Evolutionary conservation across 108 stramenopile species (phyloP).

Genomic region (Aurantiochytrium sp.): DNA sequence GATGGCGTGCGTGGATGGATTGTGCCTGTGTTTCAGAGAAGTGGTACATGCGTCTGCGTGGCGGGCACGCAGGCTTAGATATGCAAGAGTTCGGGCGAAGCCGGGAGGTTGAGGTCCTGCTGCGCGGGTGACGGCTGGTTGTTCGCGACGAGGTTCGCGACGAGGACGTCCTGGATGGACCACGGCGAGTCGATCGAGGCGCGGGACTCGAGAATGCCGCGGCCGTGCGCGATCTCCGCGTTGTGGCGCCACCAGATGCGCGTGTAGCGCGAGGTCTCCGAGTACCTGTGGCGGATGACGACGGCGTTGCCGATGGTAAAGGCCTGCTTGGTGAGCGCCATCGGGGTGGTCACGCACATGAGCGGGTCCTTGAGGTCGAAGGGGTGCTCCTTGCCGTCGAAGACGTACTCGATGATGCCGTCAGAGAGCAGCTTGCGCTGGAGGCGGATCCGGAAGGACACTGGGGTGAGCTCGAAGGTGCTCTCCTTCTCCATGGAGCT

Average conservation of each 20-base stretch:
- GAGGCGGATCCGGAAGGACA: neutral
- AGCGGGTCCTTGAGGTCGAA: neutral
- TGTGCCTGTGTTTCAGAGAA: too few relatives aligned
- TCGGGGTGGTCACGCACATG: neutral
- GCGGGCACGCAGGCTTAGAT: too few relatives aligned
- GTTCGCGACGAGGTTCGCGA: neutral
- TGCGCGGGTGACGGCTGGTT: neutral
- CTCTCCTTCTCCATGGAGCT: neutral
- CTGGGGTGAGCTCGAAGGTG: neutral
- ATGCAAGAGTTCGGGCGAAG: neutral
- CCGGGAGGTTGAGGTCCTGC: neutral
- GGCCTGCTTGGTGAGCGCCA: constrained; percentile 3
- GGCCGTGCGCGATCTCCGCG: neutral
- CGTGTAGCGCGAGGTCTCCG: neutral
- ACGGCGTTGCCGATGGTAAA: neutral
- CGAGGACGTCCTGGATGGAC: neutral
- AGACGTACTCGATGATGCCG: neutral
- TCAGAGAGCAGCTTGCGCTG: constrained; percentile 4
- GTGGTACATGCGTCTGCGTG: too few relatives aligned
- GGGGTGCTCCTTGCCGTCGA: neutral
- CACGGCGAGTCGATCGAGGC: neutral
- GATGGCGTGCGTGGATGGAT: too few relatives aligned
- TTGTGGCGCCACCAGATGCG: neutral
- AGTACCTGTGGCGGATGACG: neutral
- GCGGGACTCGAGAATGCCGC: neutral